These are phyloP conservation scores for Fraxinus velutina DNA, from an alignment of 305 asterid genomes.

Conservation along the genomic window DNA sequence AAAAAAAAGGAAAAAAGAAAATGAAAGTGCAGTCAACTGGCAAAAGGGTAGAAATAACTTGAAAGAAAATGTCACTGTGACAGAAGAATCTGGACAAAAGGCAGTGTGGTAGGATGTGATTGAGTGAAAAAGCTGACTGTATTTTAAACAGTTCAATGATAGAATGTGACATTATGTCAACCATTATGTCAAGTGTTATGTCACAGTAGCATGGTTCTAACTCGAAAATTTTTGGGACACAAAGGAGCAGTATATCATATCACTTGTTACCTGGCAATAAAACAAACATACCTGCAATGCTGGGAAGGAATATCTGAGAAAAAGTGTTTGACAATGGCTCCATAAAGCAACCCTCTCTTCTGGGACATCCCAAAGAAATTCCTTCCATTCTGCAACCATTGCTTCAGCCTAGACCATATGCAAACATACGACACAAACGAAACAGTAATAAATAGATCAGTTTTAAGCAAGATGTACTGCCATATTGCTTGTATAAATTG, in stretches of 20 bases:
- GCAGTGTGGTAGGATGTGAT: no score
- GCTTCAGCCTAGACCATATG: conserved; percentile 78
- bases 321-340: conserved; percentile 97
- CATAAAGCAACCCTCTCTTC: conserved; percentile 96
- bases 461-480: conserved; percentile 15
- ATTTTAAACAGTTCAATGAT: neutral
- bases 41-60: conserved; percentile 1
- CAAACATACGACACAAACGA: conserved; percentile 25
- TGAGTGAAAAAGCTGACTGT: no score
- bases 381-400: conserved; percentile 98
- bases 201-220: neutral
- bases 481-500: neutral
- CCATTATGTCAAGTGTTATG: neutral
- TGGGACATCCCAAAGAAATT: conserved; percentile 96
- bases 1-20: neutral
- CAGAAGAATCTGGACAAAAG: no score
- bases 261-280: conserved; percentile 18
- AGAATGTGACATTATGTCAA: neutral
- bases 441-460: conserved; percentile 17
- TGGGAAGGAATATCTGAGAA: conserved; percentile 80
- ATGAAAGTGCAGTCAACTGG: conserved; percentile 17
- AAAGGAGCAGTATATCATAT: conserved; percentile 5
- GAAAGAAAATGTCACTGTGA: neutral
- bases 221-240: neutral
- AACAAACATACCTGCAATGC: conserved; percentile 65